phyloP scores from a whole-genome alignment of 1,284 basidiomycete species.

The Ustilago lituana region DNA sequence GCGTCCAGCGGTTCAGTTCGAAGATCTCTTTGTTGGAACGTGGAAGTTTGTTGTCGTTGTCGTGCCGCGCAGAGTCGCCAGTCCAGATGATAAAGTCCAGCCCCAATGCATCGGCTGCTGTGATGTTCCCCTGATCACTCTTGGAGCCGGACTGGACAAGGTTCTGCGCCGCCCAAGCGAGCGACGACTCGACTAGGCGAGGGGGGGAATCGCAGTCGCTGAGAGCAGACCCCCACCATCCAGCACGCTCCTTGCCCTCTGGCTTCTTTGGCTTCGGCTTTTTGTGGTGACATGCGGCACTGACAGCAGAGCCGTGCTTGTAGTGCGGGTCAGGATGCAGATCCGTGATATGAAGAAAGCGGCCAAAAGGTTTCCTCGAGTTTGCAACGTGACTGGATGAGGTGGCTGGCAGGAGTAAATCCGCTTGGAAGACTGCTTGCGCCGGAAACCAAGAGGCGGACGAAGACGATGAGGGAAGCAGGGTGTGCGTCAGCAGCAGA shows the following conservation, averaged over 20 bases:
- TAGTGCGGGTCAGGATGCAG: conserved; percentile 80
- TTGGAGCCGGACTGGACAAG: conserved; percentile 67
- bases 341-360: conserved; percentile 82
- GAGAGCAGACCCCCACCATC: conserved; percentile 66
- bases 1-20: conserved; percentile 77
- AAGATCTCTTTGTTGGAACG: conserved; percentile 85
- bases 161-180: conserved; percentile 81
- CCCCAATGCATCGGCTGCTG: too few relatives aligned
- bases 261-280: conserved; percentile 56
- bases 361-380: conserved; percentile 71
- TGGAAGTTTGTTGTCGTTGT: conserved; percentile 82
- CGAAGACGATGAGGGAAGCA: conserved; percentile 2
- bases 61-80: conserved; percentile 90
- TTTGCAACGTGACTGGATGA: not conserved
- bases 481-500: conserved; percentile 8
- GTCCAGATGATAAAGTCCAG: conserved; percentile 87
- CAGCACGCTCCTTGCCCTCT: conserved; percentile 54
- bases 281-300: conserved; percentile 47
- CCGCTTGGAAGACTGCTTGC: conserved; percentile 21
- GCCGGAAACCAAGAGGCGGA: too few relatives aligned
- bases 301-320: conserved; percentile 70
- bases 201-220: conserved; percentile 89
- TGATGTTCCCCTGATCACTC: too few relatives aligned
- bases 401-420: not conserved
- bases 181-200: conserved; percentile 79